Evolutionary conservation across 2,329 filamentous ascomycete species (phyloP).

Genomic region (Trichoderma lentiforme): DNA sequence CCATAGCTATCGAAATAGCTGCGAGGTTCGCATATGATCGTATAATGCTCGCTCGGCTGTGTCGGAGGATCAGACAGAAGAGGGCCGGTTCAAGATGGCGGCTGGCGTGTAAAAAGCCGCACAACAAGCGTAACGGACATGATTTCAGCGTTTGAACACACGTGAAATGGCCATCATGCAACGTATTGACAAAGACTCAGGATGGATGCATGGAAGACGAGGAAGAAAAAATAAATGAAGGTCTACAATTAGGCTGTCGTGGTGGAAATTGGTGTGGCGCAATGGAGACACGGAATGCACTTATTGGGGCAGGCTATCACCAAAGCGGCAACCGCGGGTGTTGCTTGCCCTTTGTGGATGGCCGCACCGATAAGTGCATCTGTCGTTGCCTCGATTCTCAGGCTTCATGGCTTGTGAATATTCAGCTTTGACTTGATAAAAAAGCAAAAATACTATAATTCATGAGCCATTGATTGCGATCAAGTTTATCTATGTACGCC

Average conservation of each 20-base stretch:
- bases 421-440: neutral
- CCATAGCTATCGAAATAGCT: neutral
- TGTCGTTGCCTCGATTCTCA: neutral
- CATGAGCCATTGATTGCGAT: neutral
- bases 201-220: neutral
- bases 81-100: neutral
- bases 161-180: neutral
- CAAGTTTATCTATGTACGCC: neutral
- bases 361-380: neutral
- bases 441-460: neutral
- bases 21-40: neutral
- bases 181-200: neutral
- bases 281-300: neutral
- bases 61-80: neutral
- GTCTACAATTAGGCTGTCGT: neutral
- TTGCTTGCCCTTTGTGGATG: neutral
- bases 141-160: neutral
- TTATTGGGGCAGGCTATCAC: neutral
- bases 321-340: neutral
- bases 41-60: neutral
- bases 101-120: neutral
- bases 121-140: neutral
- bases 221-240: neutral
- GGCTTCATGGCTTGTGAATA: neutral
- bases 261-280: neutral